A percentile compares a stretch with the other conserved stretches of the same genome.
Conservation (phyloP, 140 eudicot genomes). For the Erigeron philadelphicus region DNA sequence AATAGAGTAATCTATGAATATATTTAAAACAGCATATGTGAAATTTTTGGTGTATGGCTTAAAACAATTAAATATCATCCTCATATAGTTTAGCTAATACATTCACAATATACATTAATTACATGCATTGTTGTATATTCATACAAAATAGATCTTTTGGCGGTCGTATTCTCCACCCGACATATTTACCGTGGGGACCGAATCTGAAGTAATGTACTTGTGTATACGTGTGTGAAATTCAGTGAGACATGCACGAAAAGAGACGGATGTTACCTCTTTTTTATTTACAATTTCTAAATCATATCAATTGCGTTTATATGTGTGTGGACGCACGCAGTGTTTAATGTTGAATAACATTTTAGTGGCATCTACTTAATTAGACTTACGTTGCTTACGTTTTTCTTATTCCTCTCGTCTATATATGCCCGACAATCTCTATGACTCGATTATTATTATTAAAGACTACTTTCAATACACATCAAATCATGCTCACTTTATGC, state of each 20-base stretch:
- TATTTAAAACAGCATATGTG: too few species aligned
- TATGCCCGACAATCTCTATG: too few species aligned
- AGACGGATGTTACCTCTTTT: slow-evolving; percentile 7
- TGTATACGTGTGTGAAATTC: slow-evolving; percentile 18
- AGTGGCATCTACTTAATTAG: not conserved
- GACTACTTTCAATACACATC: too few species aligned
- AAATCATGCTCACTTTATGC: too few species aligned
- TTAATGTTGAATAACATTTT: slow-evolving; percentile 16
- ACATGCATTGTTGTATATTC: not conserved
- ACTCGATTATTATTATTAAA: too few species aligned
- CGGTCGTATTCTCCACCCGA: slow-evolving; percentile 5
- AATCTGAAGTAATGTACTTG: not conserved
- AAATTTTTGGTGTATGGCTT: too few species aligned
- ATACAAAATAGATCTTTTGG: not conserved
- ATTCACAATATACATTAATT: not conserved
- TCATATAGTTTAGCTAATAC: not conserved
- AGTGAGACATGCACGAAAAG: slow-evolving; percentile 2
- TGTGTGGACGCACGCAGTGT: slow-evolving; percentile 11
- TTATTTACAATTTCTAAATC: not conserved
- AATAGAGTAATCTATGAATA: too few species aligned
- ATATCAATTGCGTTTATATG: not conserved
- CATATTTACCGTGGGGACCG: slow-evolving; percentile 3
- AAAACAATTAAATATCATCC: too few species aligned
- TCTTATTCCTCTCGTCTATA: too few species aligned
- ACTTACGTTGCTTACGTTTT: not conserved